Evolutionary conservation across 2,329 filamentous ascomycete genomes (phyloP).

Genomic region (Fusarium sp.): DNA sequence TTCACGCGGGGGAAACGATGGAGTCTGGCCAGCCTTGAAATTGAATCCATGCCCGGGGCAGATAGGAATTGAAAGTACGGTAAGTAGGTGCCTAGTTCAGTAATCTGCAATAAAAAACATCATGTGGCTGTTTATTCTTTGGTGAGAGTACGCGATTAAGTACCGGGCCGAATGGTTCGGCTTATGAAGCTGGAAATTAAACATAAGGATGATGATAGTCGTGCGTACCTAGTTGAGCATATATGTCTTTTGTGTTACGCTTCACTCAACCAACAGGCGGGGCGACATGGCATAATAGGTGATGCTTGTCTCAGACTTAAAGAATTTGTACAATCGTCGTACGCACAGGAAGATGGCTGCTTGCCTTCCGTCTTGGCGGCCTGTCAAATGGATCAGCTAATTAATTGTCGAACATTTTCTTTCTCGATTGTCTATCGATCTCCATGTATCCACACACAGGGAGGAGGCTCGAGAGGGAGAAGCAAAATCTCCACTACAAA

Average conservation of each 20-base stretch:
- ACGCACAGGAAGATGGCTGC: background rate
- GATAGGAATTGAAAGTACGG: background rate
- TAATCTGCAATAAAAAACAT: background rate
- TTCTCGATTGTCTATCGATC: background rate
- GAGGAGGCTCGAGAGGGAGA: slow-evolving; percentile 19
- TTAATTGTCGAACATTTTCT: slow-evolving; percentile 12
- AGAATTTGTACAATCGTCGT: slow-evolving; percentile 1
- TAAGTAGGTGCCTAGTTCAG: background rate
- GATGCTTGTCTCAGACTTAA: slow-evolving; percentile 1
- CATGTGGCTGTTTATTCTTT: background rate
- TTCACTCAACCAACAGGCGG: background rate
- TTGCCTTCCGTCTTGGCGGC: slow-evolving; percentile 11
- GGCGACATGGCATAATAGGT: background rate
- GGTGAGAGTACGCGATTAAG: background rate
- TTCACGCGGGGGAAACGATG: slow-evolving; percentile 3
- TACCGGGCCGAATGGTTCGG: slow-evolving; percentile 10
- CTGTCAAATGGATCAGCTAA: background rate
- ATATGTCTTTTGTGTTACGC: background rate
- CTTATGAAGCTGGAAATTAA: slow-evolving; percentile 14
- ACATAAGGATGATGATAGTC: slow-evolving; percentile 8
- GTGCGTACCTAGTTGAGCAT: background rate
- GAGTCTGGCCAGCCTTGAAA: slow-evolving; percentile 12
- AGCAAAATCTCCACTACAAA: slow-evolving; percentile 5
- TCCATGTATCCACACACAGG: slow-evolving; percentile 10
- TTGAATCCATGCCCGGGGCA: slow-evolving; percentile 2